Evolutionary conservation across 768 basidiomycete genomes (phyloP).

Genomic region (Suillus subluteus): DNA sequence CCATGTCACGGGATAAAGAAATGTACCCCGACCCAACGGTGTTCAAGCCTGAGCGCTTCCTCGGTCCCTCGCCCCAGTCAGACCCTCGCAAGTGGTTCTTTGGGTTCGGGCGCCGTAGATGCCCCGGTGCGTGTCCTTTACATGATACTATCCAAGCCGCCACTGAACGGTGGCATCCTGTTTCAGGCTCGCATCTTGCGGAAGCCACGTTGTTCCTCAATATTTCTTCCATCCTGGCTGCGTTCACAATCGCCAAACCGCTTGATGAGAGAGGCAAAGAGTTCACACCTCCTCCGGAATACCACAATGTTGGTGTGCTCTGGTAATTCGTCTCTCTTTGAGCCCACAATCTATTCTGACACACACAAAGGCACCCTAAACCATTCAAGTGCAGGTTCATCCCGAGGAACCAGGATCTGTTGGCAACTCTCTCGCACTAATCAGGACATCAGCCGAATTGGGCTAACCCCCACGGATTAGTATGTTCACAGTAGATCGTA

Average conservation of each 20-base stretch:
- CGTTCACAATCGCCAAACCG: slow-evolving; percentile 42
- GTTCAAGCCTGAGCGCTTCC: slow-evolving; percentile 50
- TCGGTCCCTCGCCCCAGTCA: too few relatives aligned
- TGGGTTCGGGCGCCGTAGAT: slow-evolving; percentile 22
- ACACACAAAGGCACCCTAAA: background rate
- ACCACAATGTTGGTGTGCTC: background rate
- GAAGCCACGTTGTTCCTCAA: slow-evolving; percentile 39
- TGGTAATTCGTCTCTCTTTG: background rate
- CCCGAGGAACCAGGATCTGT: background rate
- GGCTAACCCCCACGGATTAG: too few relatives aligned
- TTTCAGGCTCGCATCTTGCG: slow-evolving; percentile 28
- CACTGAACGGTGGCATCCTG: background rate
- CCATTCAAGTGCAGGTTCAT: background rate
- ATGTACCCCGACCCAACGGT: slow-evolving; percentile 50
- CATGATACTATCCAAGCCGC: background rate
- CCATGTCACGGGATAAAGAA: slow-evolving; percentile 15
- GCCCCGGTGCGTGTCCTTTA: slow-evolving; percentile 17
- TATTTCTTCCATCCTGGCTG: slow-evolving; percentile 40
- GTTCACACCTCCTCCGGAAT: background rate
- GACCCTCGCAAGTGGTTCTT: slow-evolving; percentile 16
- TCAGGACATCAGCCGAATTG: too few relatives aligned
- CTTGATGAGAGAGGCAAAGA: slow-evolving; percentile 22
- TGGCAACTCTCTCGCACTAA: background rate
- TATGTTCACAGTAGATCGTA: too few relatives aligned
- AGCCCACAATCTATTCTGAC: background rate